Evolutionary conservation across 2,329 filamentous ascomycete species (phyloP).

Genomic region (Fusarium ambrosium): DNA sequence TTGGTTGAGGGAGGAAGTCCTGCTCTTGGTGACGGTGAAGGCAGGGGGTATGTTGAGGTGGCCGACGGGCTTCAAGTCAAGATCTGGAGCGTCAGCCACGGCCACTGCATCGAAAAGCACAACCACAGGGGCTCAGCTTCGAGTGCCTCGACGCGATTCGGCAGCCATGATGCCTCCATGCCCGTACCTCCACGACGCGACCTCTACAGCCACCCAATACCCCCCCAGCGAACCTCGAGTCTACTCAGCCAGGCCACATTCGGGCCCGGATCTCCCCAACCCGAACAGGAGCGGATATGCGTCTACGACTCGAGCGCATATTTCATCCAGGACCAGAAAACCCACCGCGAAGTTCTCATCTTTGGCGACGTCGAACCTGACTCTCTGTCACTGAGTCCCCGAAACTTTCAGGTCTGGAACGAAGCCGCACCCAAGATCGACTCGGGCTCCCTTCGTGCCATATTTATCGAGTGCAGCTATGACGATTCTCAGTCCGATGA

Average conservation of each 20-base stretch:
- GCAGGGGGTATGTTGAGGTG: conserved; percentile 87
- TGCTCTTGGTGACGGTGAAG: conserved; percentile 83
- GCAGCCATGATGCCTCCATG: conserved; percentile 62
- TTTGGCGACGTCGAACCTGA: conserved; percentile 98
- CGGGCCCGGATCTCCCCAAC: conserved; percentile 42
- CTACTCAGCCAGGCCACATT: conserved; percentile 51
- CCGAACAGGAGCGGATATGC: conserved; percentile 66
- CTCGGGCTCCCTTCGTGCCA: conserved; percentile 77
- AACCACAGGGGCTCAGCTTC: conserved; percentile 71
- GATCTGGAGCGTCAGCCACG: conserved; percentile 89
- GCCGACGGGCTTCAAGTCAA: conserved; percentile 92
- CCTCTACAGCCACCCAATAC: conserved; percentile 42
- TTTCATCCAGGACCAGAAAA: conserved; percentile 84
- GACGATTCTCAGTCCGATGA: conserved; percentile 83
- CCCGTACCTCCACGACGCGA: conserved; percentile 44
- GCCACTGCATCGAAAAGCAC: conserved; percentile 84
- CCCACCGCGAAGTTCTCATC: conserved; percentile 84
- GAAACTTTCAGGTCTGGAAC: conserved; percentile 87
- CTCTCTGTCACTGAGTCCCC: conserved; percentile 82
- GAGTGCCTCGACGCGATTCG: conserved; percentile 63
- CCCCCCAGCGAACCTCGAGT: conserved; percentile 43
- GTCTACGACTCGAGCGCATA: conserved; percentile 93
- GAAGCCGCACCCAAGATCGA: conserved; percentile 90
- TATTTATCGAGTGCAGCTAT: conserved; percentile 97
- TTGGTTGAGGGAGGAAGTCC: conserved; percentile 91